A percentile compares a stretch with the other conserved stretches of the same genome.
Conservation (phyloP, 2,329 filamentous ascomycete genomes). For the Colletotrichum sp. region DNA sequence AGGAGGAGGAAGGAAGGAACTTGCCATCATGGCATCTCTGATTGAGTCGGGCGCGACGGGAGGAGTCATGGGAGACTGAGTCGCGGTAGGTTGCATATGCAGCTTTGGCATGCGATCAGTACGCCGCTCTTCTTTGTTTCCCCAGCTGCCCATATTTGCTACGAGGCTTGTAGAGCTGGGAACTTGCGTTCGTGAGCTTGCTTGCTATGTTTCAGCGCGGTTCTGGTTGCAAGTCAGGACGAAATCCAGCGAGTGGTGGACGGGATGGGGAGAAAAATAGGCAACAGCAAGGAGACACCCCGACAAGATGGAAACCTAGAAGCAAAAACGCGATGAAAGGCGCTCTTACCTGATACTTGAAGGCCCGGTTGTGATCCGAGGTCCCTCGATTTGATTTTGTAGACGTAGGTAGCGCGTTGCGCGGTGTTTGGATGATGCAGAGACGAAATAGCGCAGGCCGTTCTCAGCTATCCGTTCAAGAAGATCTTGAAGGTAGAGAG, state of each 20-base stretch:
- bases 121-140: background rate
- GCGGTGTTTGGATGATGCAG: background rate
- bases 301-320: background rate
- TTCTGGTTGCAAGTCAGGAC: background rate
- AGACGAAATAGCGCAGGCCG: background rate
- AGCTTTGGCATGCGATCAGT: conserved; percentile 1
- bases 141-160: conserved; percentile 3
- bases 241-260: background rate
- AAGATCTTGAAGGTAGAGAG: background rate
- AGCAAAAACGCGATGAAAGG: background rate
- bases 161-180: background rate
- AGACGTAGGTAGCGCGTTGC: background rate
- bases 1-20: background rate
- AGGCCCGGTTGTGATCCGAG: background rate
- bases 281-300: background rate
- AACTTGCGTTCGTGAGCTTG: background rate
- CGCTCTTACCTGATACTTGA: background rate
- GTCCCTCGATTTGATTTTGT: background rate
- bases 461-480: background rate
- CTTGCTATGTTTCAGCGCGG: background rate
- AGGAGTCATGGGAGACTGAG: background rate
- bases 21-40: conserved; percentile 6
- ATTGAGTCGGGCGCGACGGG: background rate
- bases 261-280: background rate
- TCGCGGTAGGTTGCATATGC: background rate